Conservation (phyloP, 1,284 basidiomycete genomes). For the Tylopilus microsporus region DNA sequence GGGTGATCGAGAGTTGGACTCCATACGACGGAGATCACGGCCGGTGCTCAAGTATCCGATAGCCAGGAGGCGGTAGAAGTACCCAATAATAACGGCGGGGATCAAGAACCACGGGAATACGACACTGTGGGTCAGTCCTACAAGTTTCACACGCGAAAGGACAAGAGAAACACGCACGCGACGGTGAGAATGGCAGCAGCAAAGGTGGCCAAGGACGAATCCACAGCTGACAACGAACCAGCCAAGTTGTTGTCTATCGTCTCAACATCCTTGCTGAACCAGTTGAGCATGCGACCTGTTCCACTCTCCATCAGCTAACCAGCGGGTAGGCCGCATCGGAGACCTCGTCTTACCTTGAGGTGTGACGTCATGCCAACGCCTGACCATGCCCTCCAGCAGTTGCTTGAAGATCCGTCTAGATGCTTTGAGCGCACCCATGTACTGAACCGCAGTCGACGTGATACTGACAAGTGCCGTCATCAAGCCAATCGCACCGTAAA, state of each 20-base stretch:
- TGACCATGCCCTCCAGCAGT: conserved; percentile 42
- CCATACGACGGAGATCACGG: conserved; percentile 57
- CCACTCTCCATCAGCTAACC: not conserved
- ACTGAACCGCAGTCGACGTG: conserved; percentile 38
- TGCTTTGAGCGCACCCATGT: conserved; percentile 45
- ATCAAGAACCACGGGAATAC: conserved; percentile 59
- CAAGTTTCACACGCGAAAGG: not conserved
- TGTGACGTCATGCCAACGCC: conserved; percentile 49
- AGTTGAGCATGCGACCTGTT: conserved; percentile 48
- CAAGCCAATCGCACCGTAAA: conserved; percentile 45
- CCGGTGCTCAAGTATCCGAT: conserved; percentile 57
- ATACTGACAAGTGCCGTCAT: conserved; percentile 36
- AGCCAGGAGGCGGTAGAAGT: conserved; percentile 46
- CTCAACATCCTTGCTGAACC: conserved; percentile 51
- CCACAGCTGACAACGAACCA: conserved; percentile 63
- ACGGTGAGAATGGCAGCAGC: conserved; percentile 39
- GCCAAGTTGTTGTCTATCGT: conserved; percentile 43
- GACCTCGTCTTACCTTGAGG: conserved; percentile 36
- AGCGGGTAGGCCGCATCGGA: not conserved
- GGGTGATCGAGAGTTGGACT: conserved; percentile 52
- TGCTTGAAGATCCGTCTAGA: conserved; percentile 43
- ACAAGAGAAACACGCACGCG: conserved; percentile 17
- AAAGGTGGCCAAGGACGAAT: conserved; percentile 68
- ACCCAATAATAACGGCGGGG: conserved; percentile 51
- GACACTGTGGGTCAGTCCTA: conserved; percentile 26